phyloP scores from a whole-genome alignment of 495 filamentous ascomycete species.

The Penicillium nucicola region DNA sequence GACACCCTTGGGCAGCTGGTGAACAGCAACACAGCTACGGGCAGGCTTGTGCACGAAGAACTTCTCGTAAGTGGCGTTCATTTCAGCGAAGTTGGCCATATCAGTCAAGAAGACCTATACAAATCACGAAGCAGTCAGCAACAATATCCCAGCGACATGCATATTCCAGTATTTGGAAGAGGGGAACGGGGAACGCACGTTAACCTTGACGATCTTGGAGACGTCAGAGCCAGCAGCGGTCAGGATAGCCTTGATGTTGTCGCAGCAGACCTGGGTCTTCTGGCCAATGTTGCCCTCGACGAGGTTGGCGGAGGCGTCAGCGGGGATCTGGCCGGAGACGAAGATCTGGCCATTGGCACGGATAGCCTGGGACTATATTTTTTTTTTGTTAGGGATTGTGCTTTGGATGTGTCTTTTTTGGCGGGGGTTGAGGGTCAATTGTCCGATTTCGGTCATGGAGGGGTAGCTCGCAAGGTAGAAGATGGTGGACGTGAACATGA shows the following conservation, averaged over 20 bases:
- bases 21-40: conserved; percentile 87
- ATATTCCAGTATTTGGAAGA: no score
- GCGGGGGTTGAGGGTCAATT: not conserved
- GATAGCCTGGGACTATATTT: conserved; percentile 78
- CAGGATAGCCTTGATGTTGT: conserved; percentile 76
- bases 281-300: conserved; percentile 72
- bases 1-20: conserved; percentile 85
- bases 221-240: conserved; percentile 73
- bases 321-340: conserved; percentile 91
- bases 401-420: not conserved
- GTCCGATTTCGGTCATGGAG: not conserved
- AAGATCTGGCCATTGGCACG: conserved; percentile 79
- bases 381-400: conserved; percentile 1
- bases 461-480: conserved; percentile 5
- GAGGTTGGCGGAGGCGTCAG: conserved; percentile 69
- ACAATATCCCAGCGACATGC: not conserved
- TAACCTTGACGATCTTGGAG: conserved; percentile 73
- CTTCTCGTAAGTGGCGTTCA: conserved; percentile 88
- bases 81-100: conserved; percentile 79
- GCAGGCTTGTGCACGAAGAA: conserved; percentile 87
- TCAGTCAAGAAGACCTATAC: conserved; percentile 72
- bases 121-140: conserved; percentile 4
- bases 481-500: not conserved
- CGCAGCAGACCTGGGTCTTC: conserved; percentile 71
- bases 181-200: conserved; percentile 37